Conservation (phyloP, 345 rosid species). For the Carallia brachiata region DNA sequence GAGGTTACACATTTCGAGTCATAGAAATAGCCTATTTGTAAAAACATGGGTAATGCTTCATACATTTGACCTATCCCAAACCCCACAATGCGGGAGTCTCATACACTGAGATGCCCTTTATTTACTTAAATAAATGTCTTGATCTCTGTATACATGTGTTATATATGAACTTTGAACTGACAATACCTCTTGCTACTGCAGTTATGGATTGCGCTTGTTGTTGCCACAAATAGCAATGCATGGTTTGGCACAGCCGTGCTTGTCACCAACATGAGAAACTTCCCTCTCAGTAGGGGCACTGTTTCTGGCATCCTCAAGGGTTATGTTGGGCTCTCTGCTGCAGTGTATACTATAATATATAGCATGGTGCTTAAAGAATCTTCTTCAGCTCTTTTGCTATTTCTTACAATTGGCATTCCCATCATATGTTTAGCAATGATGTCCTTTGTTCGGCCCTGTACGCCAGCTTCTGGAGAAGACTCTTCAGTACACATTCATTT, state of each 20-base stretch:
- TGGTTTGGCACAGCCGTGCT: slow-evolving; percentile 89
- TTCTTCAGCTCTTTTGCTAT: slow-evolving; percentile 55
- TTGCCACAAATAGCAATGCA: slow-evolving; percentile 76
- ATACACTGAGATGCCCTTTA: too few species aligned
- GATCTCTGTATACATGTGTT: neutral
- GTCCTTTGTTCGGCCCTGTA: slow-evolving; percentile 76
- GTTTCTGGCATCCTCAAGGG: slow-evolving; percentile 89
- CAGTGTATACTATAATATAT: slow-evolving; percentile 73
- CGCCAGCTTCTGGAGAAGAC: slow-evolving; percentile 87
- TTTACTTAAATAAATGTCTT: neutral
- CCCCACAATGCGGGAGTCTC: too few species aligned
- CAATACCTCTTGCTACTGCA: slow-evolving; percentile 28
- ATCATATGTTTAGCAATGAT: slow-evolving; percentile 57
- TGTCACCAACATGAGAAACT: slow-evolving; percentile 93
- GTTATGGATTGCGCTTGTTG: slow-evolving; percentile 72
- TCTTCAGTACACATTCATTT: slow-evolving; percentile 76
- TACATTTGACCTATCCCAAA: too few species aligned
- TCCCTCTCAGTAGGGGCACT: slow-evolving; percentile 76
- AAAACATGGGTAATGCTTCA: too few species aligned
- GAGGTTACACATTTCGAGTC: too few species aligned
- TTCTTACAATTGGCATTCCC: slow-evolving; percentile 78
- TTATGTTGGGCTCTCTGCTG: slow-evolving; percentile 75
- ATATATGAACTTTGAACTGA: neutral
- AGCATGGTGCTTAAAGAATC: slow-evolving; percentile 55
- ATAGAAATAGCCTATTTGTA: too few species aligned